phyloP scores from a whole-genome alignment of 2,329 filamentous ascomycete genomes.

The Penicillium corylophilum region DNA sequence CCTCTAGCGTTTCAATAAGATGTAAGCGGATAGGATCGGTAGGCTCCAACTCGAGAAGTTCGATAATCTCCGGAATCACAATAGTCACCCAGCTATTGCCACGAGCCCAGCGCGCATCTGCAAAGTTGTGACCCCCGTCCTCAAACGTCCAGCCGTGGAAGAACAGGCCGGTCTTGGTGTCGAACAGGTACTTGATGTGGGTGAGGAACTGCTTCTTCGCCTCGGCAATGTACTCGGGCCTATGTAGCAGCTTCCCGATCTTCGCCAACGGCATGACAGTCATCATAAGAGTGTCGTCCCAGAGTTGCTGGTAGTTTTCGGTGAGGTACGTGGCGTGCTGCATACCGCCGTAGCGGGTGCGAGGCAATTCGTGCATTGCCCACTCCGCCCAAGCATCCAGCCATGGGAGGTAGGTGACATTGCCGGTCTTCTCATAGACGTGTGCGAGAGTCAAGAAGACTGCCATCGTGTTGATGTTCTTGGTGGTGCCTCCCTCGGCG shows the following conservation, averaged over 20 bases:
- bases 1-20: constrained; percentile 56
- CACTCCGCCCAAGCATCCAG: constrained; percentile 79
- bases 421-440: constrained; percentile 72
- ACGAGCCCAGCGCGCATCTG: constrained; percentile 56
- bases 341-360: constrained; percentile 70
- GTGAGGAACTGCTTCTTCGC: constrained; percentile 75
- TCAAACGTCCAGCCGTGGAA: constrained; percentile 82
- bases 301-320: constrained; percentile 71
- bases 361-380: constrained; percentile 73
- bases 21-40: constrained; percentile 60
- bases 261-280: constrained; percentile 77
- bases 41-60: constrained; percentile 62
- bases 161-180: constrained; percentile 69
- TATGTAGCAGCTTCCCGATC: constrained; percentile 68
- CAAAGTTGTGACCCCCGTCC: constrained; percentile 61
- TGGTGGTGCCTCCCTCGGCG: constrained; percentile 69
- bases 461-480: constrained; percentile 85
- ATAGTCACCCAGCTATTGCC: constrained; percentile 71
- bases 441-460: constrained; percentile 73
- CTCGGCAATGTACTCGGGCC: constrained; percentile 73
- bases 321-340: constrained; percentile 73
- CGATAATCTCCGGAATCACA: constrained; percentile 77
- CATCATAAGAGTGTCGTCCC: constrained; percentile 90
- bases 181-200: constrained; percentile 76
- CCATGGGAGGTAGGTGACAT: constrained; percentile 71